phyloP scores from a whole-genome alignment of 805 yeast genomes.

The Tetrapisispora nanseiensis region DNA sequence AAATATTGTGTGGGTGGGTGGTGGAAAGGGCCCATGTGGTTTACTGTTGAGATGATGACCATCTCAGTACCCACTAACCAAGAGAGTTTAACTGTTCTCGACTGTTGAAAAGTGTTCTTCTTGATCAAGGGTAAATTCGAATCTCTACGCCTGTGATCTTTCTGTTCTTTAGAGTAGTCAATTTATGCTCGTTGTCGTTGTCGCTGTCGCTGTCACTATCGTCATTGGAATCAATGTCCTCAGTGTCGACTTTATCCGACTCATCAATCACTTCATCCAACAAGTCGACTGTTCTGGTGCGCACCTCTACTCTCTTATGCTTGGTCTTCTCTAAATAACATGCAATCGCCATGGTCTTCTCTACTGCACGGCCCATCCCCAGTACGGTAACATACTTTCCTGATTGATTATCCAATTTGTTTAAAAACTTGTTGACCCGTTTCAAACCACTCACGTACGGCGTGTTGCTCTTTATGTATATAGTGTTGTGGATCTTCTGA shows the following conservation, averaged over 20 bases:
- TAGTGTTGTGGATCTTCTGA: slow-evolving; percentile 38
- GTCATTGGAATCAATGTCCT: too few relatives aligned
- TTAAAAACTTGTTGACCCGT: slow-evolving; percentile 45
- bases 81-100: too few relatives aligned
- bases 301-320: slow-evolving; percentile 44
- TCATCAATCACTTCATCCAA: slow-evolving; percentile 41
- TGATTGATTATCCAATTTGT: slow-evolving; percentile 36
- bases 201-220: not conserved
- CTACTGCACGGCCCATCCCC: slow-evolving; percentile 72
- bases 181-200: slow-evolving; percentile 25
- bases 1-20: not conserved
- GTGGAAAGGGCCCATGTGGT: too few relatives aligned
- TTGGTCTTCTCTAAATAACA: slow-evolving; percentile 44
- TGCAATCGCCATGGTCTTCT: slow-evolving; percentile 53
- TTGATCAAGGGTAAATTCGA: slow-evolving; percentile 26
- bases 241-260: slow-evolving; percentile 10
- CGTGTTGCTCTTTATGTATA: slow-evolving; percentile 53
- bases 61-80: too few relatives aligned
- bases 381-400: slow-evolving; percentile 41
- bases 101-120: too few relatives aligned
- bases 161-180: slow-evolving; percentile 29
- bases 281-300: slow-evolving; percentile 57
- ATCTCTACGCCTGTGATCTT: slow-evolving; percentile 37
- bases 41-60: too few relatives aligned
- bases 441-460: slow-evolving; percentile 70